Base-by-base conservation (phyloP, 805 yeast species). In the Monosporozyma yasuniensis region DNA sequence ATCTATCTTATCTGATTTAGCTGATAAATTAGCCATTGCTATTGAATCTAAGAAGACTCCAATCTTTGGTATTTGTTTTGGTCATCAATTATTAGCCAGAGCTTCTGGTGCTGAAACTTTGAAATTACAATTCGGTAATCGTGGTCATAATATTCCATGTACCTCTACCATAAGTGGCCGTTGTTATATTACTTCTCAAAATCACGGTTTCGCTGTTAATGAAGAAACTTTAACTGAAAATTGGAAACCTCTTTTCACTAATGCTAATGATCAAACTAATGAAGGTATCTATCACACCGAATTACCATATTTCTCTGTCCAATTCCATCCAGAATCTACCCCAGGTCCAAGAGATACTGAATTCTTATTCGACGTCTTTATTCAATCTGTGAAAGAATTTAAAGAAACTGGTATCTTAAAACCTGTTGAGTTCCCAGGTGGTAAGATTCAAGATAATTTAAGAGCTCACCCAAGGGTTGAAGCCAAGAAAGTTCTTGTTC, bases 331-430 rank as follows among this genome's bases (percentile, higher is more conserved):
- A 23, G 99, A 93, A 76, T 87, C 97, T 22, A 88, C 96, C 46
- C 98, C 99, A 45, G 99, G 99, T 68, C 99, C 99, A 68, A 82
- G 96, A 68, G 99, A 93, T 69, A 93, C 99, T 47, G 99, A 93
- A 72, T 93, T 90, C 71, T 76, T 93, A 68, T 93, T 93, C 62
- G 99, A 93, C 64, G 89, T 87, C 30, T 93, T 93, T 72, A 84
- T 93, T 64, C 71, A 87, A 57, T 69, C 96, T 46, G 95, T 93
- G 47, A 67, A 77, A 48, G 87, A 83, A 45, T 77, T 71, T 72
- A 78, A 83, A 61, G 57, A 70, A 51, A 71, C 87, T 42, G 64
- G 65, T 46, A 62, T 69, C 37, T 75, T 79, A 65, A 83, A 81
- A 70, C 79, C 88, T 47, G 87, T 93, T 49, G 78, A 74, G 55